Evolutionary conservation across 2,329 filamentous ascomycete species (phyloP).

Genomic region (Fusarium verrucosum): DNA sequence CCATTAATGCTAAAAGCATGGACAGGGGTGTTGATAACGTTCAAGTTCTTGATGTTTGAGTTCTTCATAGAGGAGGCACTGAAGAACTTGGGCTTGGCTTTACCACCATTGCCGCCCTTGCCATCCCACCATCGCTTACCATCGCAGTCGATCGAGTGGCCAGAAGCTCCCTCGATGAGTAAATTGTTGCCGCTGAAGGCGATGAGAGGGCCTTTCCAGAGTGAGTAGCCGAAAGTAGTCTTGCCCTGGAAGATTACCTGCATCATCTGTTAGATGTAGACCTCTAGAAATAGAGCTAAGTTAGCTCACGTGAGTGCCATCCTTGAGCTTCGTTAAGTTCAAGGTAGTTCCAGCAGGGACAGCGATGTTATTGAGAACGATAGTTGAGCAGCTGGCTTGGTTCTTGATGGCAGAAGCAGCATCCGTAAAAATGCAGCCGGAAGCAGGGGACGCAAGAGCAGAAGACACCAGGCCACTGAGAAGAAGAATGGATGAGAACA

Average conservation of each 20-base stretch:
- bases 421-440: constrained; percentile 64
- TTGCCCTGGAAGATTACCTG: constrained; percentile 68
- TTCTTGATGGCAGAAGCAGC: constrained; percentile 57
- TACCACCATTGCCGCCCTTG: constrained; percentile 67
- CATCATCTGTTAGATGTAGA: background rate
- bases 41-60: constrained; percentile 51
- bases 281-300: rapidly evolving
- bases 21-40: constrained; percentile 55
- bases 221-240: constrained; percentile 73
- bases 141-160: constrained; percentile 62
- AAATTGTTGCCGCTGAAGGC: constrained; percentile 66
- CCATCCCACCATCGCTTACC: constrained; percentile 70
- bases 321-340: constrained; percentile 63
- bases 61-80: constrained; percentile 53
- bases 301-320: constrained; percentile 53
- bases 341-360: constrained; percentile 68
- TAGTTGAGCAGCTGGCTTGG: constrained; percentile 62
- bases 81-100: constrained; percentile 71
- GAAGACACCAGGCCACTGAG: constrained; percentile 45
- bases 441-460: constrained; percentile 36
- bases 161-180: constrained; percentile 61
- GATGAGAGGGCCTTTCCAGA: constrained; percentile 72
- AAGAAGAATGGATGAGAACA: constrained; percentile 37
- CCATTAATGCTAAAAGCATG: constrained; percentile 55
- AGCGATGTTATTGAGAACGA: constrained; percentile 61